Conservation (phyloP, 2,329 filamentous ascomycete species). For the Dothistroma pini region DNA sequence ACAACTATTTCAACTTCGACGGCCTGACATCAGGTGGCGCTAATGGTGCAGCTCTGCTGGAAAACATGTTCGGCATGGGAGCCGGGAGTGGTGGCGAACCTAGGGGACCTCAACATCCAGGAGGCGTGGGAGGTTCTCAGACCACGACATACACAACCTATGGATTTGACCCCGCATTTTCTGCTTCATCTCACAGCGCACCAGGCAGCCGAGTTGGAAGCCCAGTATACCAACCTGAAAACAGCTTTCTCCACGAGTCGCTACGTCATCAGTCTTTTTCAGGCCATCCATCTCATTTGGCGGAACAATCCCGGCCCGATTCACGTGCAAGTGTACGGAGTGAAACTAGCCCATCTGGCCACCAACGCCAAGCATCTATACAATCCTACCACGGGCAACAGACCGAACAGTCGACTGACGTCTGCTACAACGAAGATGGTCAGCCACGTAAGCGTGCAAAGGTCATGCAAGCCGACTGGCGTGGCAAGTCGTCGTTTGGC, state of each 20-base stretch:
- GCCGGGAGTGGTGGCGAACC: constrained; percentile 18
- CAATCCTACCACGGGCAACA: constrained; percentile 19
- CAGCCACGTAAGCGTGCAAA: constrained; percentile 75
- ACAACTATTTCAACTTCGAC: constrained; percentile 30
- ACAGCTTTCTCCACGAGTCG: constrained; percentile 31
- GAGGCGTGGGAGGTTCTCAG: constrained; percentile 30
- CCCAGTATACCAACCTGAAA: constrained; percentile 42
- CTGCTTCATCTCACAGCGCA: constrained; percentile 32
- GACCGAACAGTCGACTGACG: constrained; percentile 23
- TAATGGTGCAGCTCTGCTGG: constrained; percentile 24
- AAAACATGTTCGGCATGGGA: constrained; percentile 33
- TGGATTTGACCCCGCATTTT: constrained; percentile 35
- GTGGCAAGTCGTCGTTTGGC: constrained; percentile 68
- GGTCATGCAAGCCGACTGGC: constrained; percentile 67
- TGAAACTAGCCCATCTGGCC: constrained; percentile 28
- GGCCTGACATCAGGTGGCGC: constrained; percentile 17
- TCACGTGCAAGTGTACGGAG: constrained; percentile 35
- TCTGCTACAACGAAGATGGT: constrained; percentile 46
- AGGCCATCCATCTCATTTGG: constrained; percentile 23
- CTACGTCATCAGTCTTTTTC: constrained; percentile 36
- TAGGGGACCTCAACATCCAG: constrained; percentile 23
- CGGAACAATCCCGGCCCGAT: constrained; percentile 32
- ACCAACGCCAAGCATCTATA: constrained; percentile 24
- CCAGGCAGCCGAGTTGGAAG: constrained; percentile 44
- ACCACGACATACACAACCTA: constrained; percentile 32